A percentile compares a stretch with the other conserved stretches of the same genome.
phyloP scores from a whole-genome alignment of 257 asterid genomes.

The Penstemon barbatus region DNA sequence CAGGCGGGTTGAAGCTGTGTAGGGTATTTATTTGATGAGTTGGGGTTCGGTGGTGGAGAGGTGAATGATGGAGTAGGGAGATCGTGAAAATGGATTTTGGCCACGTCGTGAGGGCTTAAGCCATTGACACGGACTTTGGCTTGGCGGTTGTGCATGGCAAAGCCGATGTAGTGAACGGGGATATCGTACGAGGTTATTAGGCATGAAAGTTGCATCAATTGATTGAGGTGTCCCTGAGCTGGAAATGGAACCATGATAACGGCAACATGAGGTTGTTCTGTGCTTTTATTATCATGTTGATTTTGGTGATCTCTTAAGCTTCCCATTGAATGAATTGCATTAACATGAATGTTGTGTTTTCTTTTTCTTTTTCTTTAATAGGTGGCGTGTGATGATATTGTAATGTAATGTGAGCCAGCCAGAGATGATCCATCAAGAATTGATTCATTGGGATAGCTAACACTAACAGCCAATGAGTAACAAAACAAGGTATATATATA shows the following conservation, averaged over 20 bases:
- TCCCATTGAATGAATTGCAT: neutral
- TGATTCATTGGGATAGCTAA: too few relatives aligned
- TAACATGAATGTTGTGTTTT: too few relatives aligned
- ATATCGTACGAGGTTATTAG: too few relatives aligned
- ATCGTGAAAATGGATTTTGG: conserved; percentile 45
- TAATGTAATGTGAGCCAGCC: too few relatives aligned
- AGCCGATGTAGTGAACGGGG: too few relatives aligned
- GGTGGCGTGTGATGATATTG: too few relatives aligned
- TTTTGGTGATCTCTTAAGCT: conserved; percentile 1
- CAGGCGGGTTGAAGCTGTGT: conserved; percentile 26
- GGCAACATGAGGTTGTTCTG: conserved; percentile 13
- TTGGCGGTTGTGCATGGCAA: too few relatives aligned
- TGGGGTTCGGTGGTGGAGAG: conserved; percentile 50
- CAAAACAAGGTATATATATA: too few relatives aligned
- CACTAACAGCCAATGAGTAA: too few relatives aligned
- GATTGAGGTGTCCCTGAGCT: conserved; percentile 51
- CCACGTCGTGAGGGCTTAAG: conserved; percentile 24
- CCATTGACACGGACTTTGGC: neutral
- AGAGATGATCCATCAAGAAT: too few relatives aligned
- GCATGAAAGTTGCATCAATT: neutral
- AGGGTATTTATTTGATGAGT: conserved; percentile 46
- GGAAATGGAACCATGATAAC: conserved; percentile 37
- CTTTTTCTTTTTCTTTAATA: too few relatives aligned
- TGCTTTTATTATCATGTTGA: neutral
- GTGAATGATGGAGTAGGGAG: conserved; percentile 41